A percentile compares a stretch with the other conserved stretches of the same genome.
phyloP scores from a whole-genome alignment of 2,329 filamentous ascomycete species.

The Sporothrix protearum region DNA sequence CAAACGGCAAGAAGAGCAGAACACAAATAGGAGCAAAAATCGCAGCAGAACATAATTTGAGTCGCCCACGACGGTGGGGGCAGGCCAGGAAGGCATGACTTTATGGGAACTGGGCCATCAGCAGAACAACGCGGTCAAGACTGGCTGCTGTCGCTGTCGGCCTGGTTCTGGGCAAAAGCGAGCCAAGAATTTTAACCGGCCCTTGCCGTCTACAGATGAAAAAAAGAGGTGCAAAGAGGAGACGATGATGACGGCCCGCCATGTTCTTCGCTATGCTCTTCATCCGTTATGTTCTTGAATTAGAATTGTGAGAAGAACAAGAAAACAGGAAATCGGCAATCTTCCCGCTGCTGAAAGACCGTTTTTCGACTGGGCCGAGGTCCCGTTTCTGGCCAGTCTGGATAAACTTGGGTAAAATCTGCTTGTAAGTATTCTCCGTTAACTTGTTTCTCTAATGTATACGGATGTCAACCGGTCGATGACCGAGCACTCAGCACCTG shows the following conservation, averaged over 20 bases:
- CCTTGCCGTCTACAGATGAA: not conserved
- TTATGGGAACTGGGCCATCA: not conserved
- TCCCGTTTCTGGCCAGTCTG: not conserved
- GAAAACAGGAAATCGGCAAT: not conserved
- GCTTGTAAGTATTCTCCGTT: not conserved
- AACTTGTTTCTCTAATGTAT: not conserved
- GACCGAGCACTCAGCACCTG: not conserved
- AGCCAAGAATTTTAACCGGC: constrained; percentile 5
- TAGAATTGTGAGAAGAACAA: not conserved
- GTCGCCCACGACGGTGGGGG: not conserved
- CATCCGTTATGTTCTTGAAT: constrained; percentile 13
- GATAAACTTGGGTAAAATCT: not conserved
- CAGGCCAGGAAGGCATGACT: not conserved
- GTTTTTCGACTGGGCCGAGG: not conserved
- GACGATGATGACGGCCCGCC: not conserved
- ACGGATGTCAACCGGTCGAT: not conserved
- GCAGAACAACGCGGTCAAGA: not conserved
- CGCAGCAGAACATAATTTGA: not conserved
- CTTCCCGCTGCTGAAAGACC: not conserved
- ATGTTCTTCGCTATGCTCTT: too few relatives aligned
- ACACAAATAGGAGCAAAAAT: too few relatives aligned
- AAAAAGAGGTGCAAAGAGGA: not conserved
- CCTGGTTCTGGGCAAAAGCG: not conserved
- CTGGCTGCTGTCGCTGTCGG: not conserved
- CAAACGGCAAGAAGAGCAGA: not conserved